Evolutionary conservation across 2,329 filamentous ascomycete species (phyloP).

Genomic region (Colletotrichum orchidophilum): DNA sequence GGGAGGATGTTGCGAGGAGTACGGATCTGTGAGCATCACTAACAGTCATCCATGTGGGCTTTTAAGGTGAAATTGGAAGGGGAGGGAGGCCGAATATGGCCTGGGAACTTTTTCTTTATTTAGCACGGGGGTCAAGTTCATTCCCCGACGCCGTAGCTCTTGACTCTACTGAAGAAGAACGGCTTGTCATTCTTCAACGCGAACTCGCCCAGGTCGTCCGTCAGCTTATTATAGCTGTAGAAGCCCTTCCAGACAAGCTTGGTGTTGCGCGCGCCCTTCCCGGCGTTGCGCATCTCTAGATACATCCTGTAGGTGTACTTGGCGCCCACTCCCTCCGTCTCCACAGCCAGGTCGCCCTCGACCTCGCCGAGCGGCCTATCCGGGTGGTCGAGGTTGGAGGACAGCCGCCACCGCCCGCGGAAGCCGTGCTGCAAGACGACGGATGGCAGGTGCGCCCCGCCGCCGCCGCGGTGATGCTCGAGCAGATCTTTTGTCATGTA

Average conservation of each 20-base stretch:
- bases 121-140: slow-evolving; percentile 34
- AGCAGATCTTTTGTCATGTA: slow-evolving; percentile 79
- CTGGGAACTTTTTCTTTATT: slow-evolving; percentile 36
- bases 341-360: slow-evolving; percentile 79
- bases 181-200: slow-evolving; percentile 69
- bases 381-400: slow-evolving; percentile 45
- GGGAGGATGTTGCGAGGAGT: slow-evolving; percentile 58
- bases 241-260: slow-evolving; percentile 90
- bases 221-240: slow-evolving; percentile 89
- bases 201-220: slow-evolving; percentile 92
- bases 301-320: slow-evolving; percentile 91
- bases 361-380: slow-evolving; percentile 46
- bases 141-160: slow-evolving; percentile 65
- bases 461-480: slow-evolving; percentile 49
- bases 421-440: slow-evolving; percentile 74
- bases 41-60: no score
- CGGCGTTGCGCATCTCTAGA: slow-evolving; percentile 72
- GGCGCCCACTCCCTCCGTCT: slow-evolving; percentile 81
- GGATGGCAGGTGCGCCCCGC: slow-evolving; percentile 48
- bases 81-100: no score
- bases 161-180: slow-evolving; percentile 74
- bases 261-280: slow-evolving; percentile 77
- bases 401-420: slow-evolving; percentile 56
- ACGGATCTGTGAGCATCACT: slow-evolving; percentile 45
- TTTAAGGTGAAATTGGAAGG: no score